Percentiles rank a stretch among this genome's conserved stretches.
Evolutionary conservation across 176 grass and related monocot species (phyloP).

Genomic region (Oryza meyeriana): DNA sequence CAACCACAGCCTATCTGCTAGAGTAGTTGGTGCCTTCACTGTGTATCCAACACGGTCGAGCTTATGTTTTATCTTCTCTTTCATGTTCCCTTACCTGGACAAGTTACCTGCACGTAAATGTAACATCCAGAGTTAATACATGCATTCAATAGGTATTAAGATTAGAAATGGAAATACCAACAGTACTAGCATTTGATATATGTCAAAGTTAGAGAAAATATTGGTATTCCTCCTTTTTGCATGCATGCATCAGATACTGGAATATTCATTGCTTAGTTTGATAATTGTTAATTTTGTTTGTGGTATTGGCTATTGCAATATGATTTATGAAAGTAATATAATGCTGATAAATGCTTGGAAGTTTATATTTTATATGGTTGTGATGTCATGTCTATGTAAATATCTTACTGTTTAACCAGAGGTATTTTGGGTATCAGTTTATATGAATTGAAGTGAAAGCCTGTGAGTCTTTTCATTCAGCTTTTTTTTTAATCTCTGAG

Average conservation of each 20-base stretch:
- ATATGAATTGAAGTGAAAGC: not conserved
- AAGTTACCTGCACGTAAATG: not conserved
- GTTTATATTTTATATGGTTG: not conserved
- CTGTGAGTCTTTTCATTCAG: conserved; percentile 6
- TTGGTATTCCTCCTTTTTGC: not conserved
- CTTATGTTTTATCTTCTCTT: not conserved
- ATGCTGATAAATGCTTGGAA: not conserved
- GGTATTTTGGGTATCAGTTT: not conserved
- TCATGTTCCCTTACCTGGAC: not conserved
- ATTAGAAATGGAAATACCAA: not conserved
- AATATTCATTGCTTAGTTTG: not conserved
- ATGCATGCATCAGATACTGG: not conserved
- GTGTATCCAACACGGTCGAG: not conserved
- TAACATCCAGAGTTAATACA: not conserved
- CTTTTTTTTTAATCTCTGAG: conserved; percentile 14
- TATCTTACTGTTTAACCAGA: not conserved
- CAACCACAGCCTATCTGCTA: not conserved
- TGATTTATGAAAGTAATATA: not conserved
- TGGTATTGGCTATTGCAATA: conserved; percentile 6
- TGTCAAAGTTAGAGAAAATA: not conserved
- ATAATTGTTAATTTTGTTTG: not conserved
- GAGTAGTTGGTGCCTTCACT: not conserved
- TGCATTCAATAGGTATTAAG: not conserved
- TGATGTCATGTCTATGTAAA: not conserved
- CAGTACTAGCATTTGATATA: not conserved